A percentile compares a stretch with the other conserved stretches of the same genome.
These are phyloP conservation scores for Lophiotrema nucula DNA, from an alignment of 495 filamentous ascomycete species.

Conservation along the genomic window DNA sequence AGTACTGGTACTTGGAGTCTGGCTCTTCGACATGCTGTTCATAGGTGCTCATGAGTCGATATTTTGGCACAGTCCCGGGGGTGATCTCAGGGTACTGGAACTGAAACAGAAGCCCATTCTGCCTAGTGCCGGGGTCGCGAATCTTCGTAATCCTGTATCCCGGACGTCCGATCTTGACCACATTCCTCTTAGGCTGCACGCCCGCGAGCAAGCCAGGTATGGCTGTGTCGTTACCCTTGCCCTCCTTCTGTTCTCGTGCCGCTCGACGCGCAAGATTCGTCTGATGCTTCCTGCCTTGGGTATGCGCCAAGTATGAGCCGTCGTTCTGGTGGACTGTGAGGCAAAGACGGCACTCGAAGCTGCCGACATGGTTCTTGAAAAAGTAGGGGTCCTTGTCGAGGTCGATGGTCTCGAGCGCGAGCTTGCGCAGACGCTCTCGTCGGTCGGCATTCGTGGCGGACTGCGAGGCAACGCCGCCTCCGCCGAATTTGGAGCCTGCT, in stretches of 20 bases:
- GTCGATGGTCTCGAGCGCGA: constrained; percentile 97
- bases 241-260: constrained; percentile 89
- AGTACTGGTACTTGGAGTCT: constrained; percentile 89
- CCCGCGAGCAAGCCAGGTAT: constrained; percentile 62
- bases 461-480: constrained; percentile 91
- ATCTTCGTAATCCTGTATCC: constrained; percentile 98
- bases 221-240: constrained; percentile 60
- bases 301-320: constrained; percentile 98
- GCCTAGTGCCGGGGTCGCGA: constrained; percentile 82
- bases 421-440: constrained; percentile 93
- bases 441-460: constrained; percentile 94
- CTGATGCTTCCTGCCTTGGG: constrained; percentile 97
- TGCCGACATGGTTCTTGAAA: constrained; percentile 99
- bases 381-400: constrained; percentile 99
- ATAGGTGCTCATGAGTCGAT: constrained; percentile 96
- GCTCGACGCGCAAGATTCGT: constrained; percentile 97
- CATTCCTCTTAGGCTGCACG: constrained; percentile 68
- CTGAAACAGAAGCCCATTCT: constrained; percentile 90
- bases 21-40: constrained; percentile 95
- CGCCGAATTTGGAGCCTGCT: constrained; percentile 96
- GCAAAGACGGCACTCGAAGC: constrained; percentile 96
- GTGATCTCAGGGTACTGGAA: constrained; percentile 92
- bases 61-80: constrained; percentile 69
- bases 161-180: constrained; percentile 95
- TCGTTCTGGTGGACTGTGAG: constrained; percentile 99